phyloP scores from a whole-genome alignment of 768 basidiomycete species.

The Rhizopogon sp. region DNA sequence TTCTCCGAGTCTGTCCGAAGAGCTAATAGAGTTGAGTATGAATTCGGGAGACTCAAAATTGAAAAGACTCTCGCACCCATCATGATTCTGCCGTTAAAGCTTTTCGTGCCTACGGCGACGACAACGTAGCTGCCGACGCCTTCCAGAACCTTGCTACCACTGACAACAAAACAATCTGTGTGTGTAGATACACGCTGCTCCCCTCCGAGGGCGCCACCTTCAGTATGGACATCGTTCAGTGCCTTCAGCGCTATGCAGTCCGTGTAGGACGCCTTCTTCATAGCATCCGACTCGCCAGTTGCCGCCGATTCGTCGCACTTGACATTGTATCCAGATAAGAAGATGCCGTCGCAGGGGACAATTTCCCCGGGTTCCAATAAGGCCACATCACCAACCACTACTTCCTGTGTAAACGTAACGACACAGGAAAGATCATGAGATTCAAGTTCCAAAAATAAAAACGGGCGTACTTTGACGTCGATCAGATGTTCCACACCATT shows the following conservation, averaged over 20 bases:
- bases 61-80: slow-evolving; percentile 59
- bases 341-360: slow-evolving; percentile 93
- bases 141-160: slow-evolving; percentile 90
- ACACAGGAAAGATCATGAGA: slow-evolving; percentile 4
- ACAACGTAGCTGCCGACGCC: slow-evolving; percentile 93
- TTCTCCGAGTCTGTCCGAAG: slow-evolving; percentile 82
- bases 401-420: slow-evolving; percentile 47
- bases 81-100: slow-evolving; percentile 97
- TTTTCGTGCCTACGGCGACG: slow-evolving; percentile 86
- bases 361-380: slow-evolving; percentile 94
- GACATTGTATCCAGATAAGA: slow-evolving; percentile 88
- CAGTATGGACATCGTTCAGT: slow-evolving; percentile 11
- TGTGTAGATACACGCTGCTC: slow-evolving; percentile 38
- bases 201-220: slow-evolving; percentile 22
- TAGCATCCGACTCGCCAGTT: slow-evolving; percentile 95
- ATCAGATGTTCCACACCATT: slow-evolving; percentile 64
- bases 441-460: background rate
- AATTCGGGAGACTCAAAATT: background rate
- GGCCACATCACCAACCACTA: slow-evolving; percentile 92
- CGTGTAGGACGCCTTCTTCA: slow-evolving; percentile 79
- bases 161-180: slow-evolving; percentile 87
- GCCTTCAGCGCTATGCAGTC: slow-evolving; percentile 58
- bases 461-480: slow-evolving; percentile 64
- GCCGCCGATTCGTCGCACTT: slow-evolving; percentile 95
- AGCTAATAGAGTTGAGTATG: slow-evolving; percentile 38